Evolutionary conservation across 1,284 basidiomycete genomes (phyloP).

Genomic region (Austroboletus rostrupii): DNA sequence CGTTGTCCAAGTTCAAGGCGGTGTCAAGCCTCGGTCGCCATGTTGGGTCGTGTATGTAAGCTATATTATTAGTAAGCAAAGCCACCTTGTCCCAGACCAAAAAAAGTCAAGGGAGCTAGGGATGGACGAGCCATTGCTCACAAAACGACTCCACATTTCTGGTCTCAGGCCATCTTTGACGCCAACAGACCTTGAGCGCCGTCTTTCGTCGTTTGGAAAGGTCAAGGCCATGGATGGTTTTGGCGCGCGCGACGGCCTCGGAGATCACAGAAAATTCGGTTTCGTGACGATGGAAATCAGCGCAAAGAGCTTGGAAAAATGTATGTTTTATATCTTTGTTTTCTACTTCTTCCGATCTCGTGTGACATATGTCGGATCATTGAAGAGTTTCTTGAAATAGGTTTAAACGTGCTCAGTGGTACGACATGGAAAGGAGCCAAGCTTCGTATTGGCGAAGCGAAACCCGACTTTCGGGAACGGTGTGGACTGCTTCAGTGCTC

Average conservation of each 20-base stretch:
- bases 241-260: constrained; percentile 58
- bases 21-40: too few relatives aligned
- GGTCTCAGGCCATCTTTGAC: constrained; percentile 67
- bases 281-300: constrained; percentile 72
- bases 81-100: too few relatives aligned
- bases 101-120: too few relatives aligned
- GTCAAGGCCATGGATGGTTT: constrained; percentile 68
- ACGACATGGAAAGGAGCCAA: constrained; percentile 82
- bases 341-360: neutral
- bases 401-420: constrained; percentile 71
- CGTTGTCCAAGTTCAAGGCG: too few relatives aligned
- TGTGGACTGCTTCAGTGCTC: constrained; percentile 21
- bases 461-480: constrained; percentile 65
- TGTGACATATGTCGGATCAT: neutral
- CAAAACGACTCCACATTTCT: constrained; percentile 69
- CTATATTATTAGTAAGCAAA: too few relatives aligned
- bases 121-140: constrained; percentile 30
- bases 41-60: too few relatives aligned
- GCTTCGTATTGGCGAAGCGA: constrained; percentile 75
- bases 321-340: constrained; percentile 38
- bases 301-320: constrained; percentile 54
- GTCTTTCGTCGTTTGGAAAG: constrained; percentile 63
- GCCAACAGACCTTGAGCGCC: constrained; percentile 50
- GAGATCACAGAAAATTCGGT: constrained; percentile 63
- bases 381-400: constrained; percentile 34